Evolutionary conservation across 225 moss, liverwort and hornwort genomes (phyloP), one percentile per base, ranked within the genome.

Genomic region (Neckera pumila): DNA sequence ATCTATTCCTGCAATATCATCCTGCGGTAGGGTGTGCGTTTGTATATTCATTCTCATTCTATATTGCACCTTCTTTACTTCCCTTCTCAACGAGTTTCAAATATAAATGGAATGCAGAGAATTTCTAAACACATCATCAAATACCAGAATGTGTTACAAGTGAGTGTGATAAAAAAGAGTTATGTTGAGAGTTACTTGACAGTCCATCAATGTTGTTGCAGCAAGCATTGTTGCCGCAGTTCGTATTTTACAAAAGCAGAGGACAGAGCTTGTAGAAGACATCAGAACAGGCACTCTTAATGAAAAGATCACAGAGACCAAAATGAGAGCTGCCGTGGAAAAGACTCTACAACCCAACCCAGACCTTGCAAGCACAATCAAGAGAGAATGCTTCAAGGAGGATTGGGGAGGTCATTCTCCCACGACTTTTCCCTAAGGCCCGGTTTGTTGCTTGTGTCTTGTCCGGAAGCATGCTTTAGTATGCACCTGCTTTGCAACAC

Each of bases 391-490:
- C 49, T 89, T 89, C 9, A 89, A 90, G 76, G 89, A 93, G 36
- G 88, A 90, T n/a, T 93, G 95, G 92, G n/a, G 89, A 90, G 76
- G 95, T 95, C 79, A 95, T 96, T 81, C 89, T 97, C 43, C 94
- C 92, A 30, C 90, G 96, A 23, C 93, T 97, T 30, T 98, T 96
- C 75, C 98, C 97, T 6, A 98, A 97, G 45, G 88, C 90, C 45
- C 85, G 38, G 34, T 89, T 94, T 33, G 82, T 98, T 31, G 86
- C 75, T 30, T 93, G 93, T 53, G 86, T 97, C 49, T 62, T 95
- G 63, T 95, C 95, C 6, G 97, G 98, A 14, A 93, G 93, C 43
- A 97, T 98, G 96, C 85, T 89, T 82, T 93, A 92, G 19, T 98
- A 97, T 58, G 92, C 91, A 34, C 93, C 97, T 56, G 92, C 91